Conservation (phyloP, 1,284 basidiomycete genomes). For the Puccinia hordei region DNA sequence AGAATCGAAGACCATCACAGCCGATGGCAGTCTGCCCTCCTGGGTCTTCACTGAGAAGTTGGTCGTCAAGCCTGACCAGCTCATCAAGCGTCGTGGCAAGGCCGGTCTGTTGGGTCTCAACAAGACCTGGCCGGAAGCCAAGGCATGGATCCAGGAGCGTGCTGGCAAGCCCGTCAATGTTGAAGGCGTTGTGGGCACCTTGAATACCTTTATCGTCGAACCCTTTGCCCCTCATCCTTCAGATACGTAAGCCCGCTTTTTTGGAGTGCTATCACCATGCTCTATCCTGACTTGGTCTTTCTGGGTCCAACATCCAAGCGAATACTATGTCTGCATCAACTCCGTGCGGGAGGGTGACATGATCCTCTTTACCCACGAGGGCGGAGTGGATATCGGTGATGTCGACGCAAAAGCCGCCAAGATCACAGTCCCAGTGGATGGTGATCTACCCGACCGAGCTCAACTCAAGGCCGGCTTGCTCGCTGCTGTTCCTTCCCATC, state of each 20-base stretch:
- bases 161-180: constrained; percentile 96
- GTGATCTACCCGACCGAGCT: constrained; percentile 74
- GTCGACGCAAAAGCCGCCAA: constrained; percentile 96
- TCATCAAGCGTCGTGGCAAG: constrained; percentile 99
- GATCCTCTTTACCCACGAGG: constrained; percentile 98
- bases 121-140: constrained; percentile 76
- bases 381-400: constrained; percentile 97
- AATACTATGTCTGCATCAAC: constrained; percentile 98
- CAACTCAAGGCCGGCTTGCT: constrained; percentile 75
- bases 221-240: constrained; percentile 95
- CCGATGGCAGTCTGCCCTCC: constrained; percentile 72
- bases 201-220: constrained; percentile 97
- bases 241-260: constrained; percentile 64
- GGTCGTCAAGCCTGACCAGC: constrained; percentile 71
- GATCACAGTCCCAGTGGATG: constrained; percentile 65
- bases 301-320: constrained; percentile 61
- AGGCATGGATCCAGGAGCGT: constrained; percentile 77
- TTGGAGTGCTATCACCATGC: background rate
- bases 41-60: constrained; percentile 68
- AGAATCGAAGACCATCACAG: constrained; percentile 75
- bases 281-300: background rate
- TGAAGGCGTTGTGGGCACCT: constrained; percentile 86
- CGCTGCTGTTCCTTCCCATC: constrained; percentile 69
- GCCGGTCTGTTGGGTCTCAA: constrained; percentile 91
- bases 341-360: constrained; percentile 91